phyloP scores from a whole-genome alignment of 139 green algal genomes.

The Deuterostichococcus epilithicus region DNA sequence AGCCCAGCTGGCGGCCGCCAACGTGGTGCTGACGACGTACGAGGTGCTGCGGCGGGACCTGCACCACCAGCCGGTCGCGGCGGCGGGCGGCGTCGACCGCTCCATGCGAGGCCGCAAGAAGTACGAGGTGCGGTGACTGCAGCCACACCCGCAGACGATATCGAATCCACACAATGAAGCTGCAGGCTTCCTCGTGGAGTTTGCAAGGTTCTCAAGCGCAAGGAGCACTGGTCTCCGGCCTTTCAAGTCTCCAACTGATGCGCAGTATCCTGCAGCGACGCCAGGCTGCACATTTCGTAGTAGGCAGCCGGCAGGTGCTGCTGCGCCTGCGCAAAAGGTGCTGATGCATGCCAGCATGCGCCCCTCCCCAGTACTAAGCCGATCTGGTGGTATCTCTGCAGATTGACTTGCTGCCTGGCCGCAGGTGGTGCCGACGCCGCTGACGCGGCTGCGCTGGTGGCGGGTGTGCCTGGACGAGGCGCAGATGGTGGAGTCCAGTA shows the following conservation, averaged over 20 bases:
- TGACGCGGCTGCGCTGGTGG: conserved; percentile 87
- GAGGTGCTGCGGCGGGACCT: conserved; percentile 79
- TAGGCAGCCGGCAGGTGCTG: too few relatives aligned
- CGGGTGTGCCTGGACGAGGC: conserved; percentile 90
- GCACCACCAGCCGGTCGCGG: conserved; percentile 32
- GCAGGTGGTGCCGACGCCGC: conserved; percentile 75
- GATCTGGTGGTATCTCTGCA: background rate
- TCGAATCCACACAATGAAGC: too few relatives aligned
- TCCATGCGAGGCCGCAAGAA: conserved; percentile 34
- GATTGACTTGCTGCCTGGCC: too few relatives aligned
- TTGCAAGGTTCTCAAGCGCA: too few relatives aligned
- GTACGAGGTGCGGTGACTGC: conserved; percentile 25
- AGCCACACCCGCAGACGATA: too few relatives aligned
- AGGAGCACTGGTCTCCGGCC: too few relatives aligned
- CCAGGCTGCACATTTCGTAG: background rate
- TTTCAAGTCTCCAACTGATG: too few relatives aligned
- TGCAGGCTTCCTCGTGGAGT: too few relatives aligned
- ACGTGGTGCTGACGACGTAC: conserved; percentile 94
- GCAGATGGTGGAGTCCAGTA: conserved; percentile 81
- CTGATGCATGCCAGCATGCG: background rate
- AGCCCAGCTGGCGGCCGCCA: conserved; percentile 61
- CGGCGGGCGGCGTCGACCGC: background rate
- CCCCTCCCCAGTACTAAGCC: background rate
- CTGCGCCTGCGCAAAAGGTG: background rate
- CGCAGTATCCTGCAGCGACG: too few relatives aligned